Evolutionary conservation across 306 rosid species (phyloP).

Genomic region (Fragaria iinumae): DNA sequence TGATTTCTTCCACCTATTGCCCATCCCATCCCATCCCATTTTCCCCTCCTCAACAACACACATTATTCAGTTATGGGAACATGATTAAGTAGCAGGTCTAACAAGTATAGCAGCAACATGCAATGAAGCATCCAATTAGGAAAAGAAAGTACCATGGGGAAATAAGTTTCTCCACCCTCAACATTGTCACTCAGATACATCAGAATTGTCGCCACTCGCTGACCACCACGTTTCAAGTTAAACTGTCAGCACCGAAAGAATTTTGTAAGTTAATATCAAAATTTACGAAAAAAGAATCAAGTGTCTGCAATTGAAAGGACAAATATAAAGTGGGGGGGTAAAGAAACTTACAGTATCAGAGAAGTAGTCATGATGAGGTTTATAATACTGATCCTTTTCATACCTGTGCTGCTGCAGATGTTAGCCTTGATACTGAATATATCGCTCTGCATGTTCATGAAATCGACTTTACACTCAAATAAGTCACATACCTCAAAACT

Average conservation of each 20-base stretch:
- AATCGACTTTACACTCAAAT: slow-evolving; percentile 7
- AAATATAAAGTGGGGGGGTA: background rate
- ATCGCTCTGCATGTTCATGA: slow-evolving; percentile 22
- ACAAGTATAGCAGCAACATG: background rate
- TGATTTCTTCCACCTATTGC: background rate
- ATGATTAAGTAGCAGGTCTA: background rate
- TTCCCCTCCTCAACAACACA: background rate
- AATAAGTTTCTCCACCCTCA: slow-evolving; percentile 97
- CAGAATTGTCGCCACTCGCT: slow-evolving; percentile 91
- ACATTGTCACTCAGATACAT: slow-evolving; percentile 89
- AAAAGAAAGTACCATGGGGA: slow-evolving; percentile 62
- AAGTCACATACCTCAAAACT: slow-evolving; percentile 73
- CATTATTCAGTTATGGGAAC: background rate
- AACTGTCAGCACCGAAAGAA: slow-evolving; percentile 45
- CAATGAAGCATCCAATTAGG: slow-evolving; percentile 28
- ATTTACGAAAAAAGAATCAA: slow-evolving; percentile 15
- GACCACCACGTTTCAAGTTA: slow-evolving; percentile 99
- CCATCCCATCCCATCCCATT: background rate
- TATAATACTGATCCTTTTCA: slow-evolving; percentile 83
- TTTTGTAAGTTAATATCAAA: background rate
- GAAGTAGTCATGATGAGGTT: slow-evolving; percentile 94
- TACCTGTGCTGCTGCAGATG: slow-evolving; percentile 95
- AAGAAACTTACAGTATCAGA: slow-evolving; percentile 81
- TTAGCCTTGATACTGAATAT: slow-evolving; percentile 51
- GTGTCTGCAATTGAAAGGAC: slow-evolving; percentile 15